Percentiles rank a stretch among this genome's conserved stretches.
phyloP scores from a whole-genome alignment of 2,329 filamentous ascomycete species.

The Calonectria pauciramosa region DNA sequence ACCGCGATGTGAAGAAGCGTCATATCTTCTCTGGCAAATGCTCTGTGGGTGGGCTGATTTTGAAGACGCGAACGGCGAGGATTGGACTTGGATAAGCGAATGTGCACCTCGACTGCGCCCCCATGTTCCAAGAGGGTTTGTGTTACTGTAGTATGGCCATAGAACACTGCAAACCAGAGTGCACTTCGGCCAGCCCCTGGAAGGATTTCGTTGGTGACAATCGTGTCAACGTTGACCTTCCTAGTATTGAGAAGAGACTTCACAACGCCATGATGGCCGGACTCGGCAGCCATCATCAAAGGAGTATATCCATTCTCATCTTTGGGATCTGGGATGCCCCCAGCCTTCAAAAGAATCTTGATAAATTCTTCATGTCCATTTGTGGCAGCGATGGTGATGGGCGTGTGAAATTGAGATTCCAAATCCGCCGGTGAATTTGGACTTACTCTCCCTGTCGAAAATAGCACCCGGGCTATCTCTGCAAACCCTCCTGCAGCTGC shows the following conservation, averaged over 20 bases:
- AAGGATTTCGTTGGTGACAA: not conserved
- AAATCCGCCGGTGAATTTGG: not conserved
- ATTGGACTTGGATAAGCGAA: not conserved
- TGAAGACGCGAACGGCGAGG: not conserved
- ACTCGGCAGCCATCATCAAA: not conserved
- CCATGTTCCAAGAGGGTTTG: not conserved
- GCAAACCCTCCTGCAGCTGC: not conserved
- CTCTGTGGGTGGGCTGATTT: not conserved
- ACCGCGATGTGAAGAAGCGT: not conserved
- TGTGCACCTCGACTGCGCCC: not conserved
- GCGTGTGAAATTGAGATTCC: not conserved
- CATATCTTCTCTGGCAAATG: not conserved
- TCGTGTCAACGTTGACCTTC: not conserved
- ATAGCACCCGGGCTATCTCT: not conserved
- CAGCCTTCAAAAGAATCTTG: not conserved
- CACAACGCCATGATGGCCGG: not conserved
- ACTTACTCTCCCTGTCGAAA: not conserved
- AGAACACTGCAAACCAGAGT: not conserved
- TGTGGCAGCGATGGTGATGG: not conserved
- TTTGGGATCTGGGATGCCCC: not conserved
- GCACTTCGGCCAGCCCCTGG: not conserved
- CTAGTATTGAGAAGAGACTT: not conserved
- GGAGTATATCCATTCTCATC: not conserved
- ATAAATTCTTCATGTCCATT: not conserved
- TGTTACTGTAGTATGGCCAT: not conserved